Percentiles rank a stretch among this genome's conserved stretches.
These are phyloP conservation scores for Cryptosporidium xiaoi DNA, from an alignment of 169 alveolate genomes.

Conservation along the genomic window DNA sequence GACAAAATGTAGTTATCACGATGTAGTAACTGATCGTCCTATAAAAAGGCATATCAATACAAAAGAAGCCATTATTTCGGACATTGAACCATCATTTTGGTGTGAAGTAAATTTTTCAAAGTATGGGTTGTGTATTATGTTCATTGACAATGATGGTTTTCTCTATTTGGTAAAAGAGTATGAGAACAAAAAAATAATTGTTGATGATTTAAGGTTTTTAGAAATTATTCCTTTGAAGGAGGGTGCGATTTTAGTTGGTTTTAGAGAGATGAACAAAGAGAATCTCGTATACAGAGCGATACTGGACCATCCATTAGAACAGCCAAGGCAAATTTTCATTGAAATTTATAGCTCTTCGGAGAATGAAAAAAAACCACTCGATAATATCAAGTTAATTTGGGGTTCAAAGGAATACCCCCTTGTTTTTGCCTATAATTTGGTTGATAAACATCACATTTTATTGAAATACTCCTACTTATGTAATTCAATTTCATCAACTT, in stretches of 20 bases:
- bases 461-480: neutral
- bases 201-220: neutral
- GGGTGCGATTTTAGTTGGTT: slow-evolving; percentile 50
- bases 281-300: neutral
- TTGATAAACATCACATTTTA: slow-evolving; percentile 15
- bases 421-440: slow-evolving; percentile 20
- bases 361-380: neutral
- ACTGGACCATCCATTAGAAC: slow-evolving; percentile 39
- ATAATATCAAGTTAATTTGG: slow-evolving; percentile 16
- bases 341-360: neutral
- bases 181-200: slow-evolving; percentile 3
- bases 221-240: slow-evolving; percentile 22
- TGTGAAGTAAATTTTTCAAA: slow-evolving; percentile 26
- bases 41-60: neutral
- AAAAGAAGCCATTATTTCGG: neutral
- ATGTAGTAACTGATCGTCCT: neutral
- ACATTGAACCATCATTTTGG: slow-evolving; percentile 27
- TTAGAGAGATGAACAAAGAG: neutral
- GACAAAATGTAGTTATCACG: neutral
- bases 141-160: slow-evolving; percentile 6
- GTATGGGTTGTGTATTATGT: slow-evolving; percentile 22
- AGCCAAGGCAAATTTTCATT: slow-evolving; percentile 1
- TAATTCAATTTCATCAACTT: neutral
- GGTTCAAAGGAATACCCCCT: slow-evolving; percentile 44
- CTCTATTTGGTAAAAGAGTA: slow-evolving; percentile 15